Percentiles rank a stretch among this genome's conserved stretches.
These are phyloP conservation scores for Arthonia radiata DNA, from an alignment of 495 filamentous ascomycete genomes.

Conservation along the genomic window DNA sequence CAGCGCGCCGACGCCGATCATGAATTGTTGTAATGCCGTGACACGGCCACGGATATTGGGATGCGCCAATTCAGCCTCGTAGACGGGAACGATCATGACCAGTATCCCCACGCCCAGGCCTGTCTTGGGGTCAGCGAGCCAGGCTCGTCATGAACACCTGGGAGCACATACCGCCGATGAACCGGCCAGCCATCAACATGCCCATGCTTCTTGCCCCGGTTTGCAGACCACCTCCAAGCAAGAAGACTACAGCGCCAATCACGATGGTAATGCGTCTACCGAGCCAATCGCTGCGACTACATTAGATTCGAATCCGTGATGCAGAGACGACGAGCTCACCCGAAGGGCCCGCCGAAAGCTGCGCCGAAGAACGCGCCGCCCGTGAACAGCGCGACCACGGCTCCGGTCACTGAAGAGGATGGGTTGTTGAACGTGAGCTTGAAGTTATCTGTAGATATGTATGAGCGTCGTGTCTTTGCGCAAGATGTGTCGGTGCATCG, in stretches of 20 bases:
- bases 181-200: constrained; percentile 2
- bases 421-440: neutral
- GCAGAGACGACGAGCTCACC: too few species aligned
- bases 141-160: neutral
- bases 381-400: constrained; percentile 46
- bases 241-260: constrained; percentile 14
- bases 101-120: constrained; percentile 20
- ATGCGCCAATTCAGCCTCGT: constrained; percentile 19
- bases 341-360: constrained; percentile 21
- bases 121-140: too few species aligned
- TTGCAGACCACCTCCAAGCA: constrained; percentile 15
- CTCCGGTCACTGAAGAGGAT: constrained; percentile 18
- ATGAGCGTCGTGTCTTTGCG: constrained; percentile 22
- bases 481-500: constrained; percentile 26
- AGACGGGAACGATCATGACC: constrained; percentile 21
- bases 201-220: constrained; percentile 13
- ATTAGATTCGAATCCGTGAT: too few species aligned
- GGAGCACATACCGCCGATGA: neutral
- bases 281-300: too few species aligned
- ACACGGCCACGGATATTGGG: constrained; percentile 22
- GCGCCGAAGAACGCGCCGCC: constrained; percentile 34
- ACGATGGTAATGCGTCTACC: constrained; percentile 24
- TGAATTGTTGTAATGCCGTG: constrained; percentile 33
- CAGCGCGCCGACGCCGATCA: constrained; percentile 29
- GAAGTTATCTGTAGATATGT: constrained; percentile 17